Evolutionary conservation across 1,284 basidiomycete species (phyloP), one percentile per base, ranked within the genome.

Genomic region (Pseudozyma thailandica): DNA sequence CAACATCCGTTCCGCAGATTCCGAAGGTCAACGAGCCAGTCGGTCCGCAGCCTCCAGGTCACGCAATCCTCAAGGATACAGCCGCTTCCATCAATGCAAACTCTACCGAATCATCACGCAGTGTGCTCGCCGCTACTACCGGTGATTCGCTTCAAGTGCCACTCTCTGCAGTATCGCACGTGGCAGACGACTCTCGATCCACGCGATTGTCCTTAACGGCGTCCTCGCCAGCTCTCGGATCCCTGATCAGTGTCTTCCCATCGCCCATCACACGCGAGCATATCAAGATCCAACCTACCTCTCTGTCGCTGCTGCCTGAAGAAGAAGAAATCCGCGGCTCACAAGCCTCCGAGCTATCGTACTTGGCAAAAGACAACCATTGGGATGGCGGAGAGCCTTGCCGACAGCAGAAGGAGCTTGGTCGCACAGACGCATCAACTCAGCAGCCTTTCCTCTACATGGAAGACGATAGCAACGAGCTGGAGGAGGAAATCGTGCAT

Each of bases 161-260:
- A n/a, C 33, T 16, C 3, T 28, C 50, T 4, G 23, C 61, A 15
- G 48, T 50, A 23, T 27, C 53, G 0, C 4, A 23, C 9, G 6
- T 46, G 6, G 18, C 25, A 0, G 23, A 50, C 20, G 50, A 38
- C n/a, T 41, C 53, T 18, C 45, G 33, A 27, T 39, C 54, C 20
- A 13, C 39, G 9, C 50, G 38, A 1, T 1, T n/a, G 21, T 58
- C 58, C 15, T 45, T 68, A 20, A 45, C 46, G 8, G 21, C 41
- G 1, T 43, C 57, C 16, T 71, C 68, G 12, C 68, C 68, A 15
- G 68, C 68, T 16, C 53, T 65, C 6, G 61, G 46, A 25, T 55
- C 56, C 18, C 68, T 71, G 30, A 71, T 71, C 46, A 71, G 57
- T 53, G 64, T 61, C 8, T 71, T 71, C 18, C 68, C 68, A 6